Evolutionary conservation across 2,329 filamentous ascomycete species (phyloP), one percentile per base, ranked within the genome.

Genomic region (Hypoxylon sp.): DNA sequence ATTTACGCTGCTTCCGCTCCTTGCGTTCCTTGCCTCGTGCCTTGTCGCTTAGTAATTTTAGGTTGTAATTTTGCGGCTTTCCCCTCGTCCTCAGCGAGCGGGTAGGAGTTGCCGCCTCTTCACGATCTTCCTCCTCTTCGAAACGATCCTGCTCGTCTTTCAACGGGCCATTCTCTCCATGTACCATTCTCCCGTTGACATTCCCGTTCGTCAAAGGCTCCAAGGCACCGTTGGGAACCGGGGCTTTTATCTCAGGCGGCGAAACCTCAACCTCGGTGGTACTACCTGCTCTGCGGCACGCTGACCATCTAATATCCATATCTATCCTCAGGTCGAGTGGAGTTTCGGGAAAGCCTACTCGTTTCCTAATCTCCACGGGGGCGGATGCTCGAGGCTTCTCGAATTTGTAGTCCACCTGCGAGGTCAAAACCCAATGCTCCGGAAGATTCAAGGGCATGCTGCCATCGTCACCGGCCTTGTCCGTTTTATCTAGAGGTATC

Each of bases 41-140:
- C 59, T 80, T 78, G 59, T 82, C 80, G 65, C 78, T 84, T 11
- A 86, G 69, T 8, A 78, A 71, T 63, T 83, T 85, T 26, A 86
- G 67, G 57, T 86, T 86, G 63, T 86, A 86, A 15, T 76, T 74
- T 52, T 79, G 78, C n/a, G n/a, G n/a, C 47, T 75, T 76, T 30
- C 71, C 74, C 42, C 81, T 75, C 11, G 71, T 69, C 31, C 81
- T 75, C 12, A 82, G 67, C 1, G 78, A 77, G 50, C 80, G 75
- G 43, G 73, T 80, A 0, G 80, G 79, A 2, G 80, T 83, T 9
- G 73, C 69, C 12, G 79, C 77, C 17, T 76, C 74, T 25, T 78
- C 78, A 19, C 78, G 76, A 4, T 72, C 69, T 11, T 78, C 73
- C 25, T 75, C 71, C 2, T 67, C 63, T 8, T 69, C 69, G 15